Percentiles rank a stretch among this genome's conserved stretches.
These are phyloP conservation scores for Ormosia emarginata DNA, from an alignment of 306 rosid genomes.

Conservation along the genomic window DNA sequence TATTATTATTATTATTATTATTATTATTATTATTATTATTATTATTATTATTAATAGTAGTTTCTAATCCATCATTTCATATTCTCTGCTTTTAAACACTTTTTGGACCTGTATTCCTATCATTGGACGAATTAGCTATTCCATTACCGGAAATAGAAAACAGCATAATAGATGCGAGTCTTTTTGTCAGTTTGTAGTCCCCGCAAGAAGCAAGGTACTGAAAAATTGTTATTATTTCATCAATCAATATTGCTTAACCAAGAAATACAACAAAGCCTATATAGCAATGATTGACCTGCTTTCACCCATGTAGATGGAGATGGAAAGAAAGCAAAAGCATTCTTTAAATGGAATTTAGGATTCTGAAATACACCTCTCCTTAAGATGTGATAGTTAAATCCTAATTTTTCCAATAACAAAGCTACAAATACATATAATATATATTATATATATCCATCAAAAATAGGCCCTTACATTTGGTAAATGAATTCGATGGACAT, in stretches of 20 bases:
- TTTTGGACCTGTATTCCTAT: conserved; percentile 31
- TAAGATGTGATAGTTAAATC: neutral
- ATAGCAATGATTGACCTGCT: neutral
- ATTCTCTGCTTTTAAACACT: conserved; percentile 7
- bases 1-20: neutral
- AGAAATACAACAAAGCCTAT: conserved; percentile 4
- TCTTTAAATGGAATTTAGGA: neutral
- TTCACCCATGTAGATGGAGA: neutral
- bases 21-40: neutral
- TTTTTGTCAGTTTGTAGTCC: conserved; percentile 49
- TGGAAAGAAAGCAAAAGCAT: neutral
- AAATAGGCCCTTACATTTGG: conserved; percentile 34
- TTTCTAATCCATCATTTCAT: conserved; percentile 33
- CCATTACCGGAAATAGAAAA: neutral
- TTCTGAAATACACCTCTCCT: neutral
- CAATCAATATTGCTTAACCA: neutral
- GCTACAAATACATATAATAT: neutral
- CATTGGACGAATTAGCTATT: conserved; percentile 31
- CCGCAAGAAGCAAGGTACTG: conserved; percentile 36
- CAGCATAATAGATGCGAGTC: conserved; percentile 19
- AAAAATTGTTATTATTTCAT: conserved; percentile 16
- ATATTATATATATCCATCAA: conserved; percentile 9
- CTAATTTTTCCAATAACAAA: neutral
- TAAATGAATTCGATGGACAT: conserved; percentile 26
- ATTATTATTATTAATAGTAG: neutral